phyloP scores from a whole-genome alignment of 306 rosid species.

The Aeschynomene evenia region DNA sequence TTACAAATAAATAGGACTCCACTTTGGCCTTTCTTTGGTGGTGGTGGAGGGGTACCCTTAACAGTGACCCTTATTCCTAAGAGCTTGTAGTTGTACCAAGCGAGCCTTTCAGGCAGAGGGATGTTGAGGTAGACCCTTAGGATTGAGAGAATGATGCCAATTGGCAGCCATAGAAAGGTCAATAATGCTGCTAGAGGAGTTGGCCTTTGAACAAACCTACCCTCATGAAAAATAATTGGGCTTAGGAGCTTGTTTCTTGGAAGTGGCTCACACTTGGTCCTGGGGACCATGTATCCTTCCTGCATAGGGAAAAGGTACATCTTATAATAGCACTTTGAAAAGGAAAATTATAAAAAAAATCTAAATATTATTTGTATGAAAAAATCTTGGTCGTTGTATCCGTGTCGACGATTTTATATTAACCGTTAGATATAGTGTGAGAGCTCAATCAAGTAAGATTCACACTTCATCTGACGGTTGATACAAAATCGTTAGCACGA shows the following conservation, averaged over 20 bases:
- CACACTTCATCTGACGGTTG: no score
- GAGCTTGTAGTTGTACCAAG: slow-evolving; percentile 69
- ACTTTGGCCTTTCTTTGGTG: slow-evolving; percentile 67
- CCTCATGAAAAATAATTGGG: slow-evolving; percentile 85
- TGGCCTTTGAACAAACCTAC: slow-evolving; percentile 82
- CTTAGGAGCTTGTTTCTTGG: slow-evolving; percentile 78
- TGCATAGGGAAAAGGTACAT: slow-evolving; percentile 34
- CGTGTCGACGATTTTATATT: no score
- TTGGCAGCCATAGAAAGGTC: slow-evolving; percentile 83
- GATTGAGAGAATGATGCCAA: slow-evolving; percentile 68
- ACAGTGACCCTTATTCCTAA: slow-evolving; percentile 67
- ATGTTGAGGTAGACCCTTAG: slow-evolving; percentile 75
- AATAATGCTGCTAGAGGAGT: slow-evolving; percentile 69
- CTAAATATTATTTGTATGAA: no score
- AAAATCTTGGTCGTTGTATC: not conserved
- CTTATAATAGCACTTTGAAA: not conserved
- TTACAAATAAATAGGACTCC: slow-evolving; percentile 86
- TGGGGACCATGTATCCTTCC: slow-evolving; percentile 85
- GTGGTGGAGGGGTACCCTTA: slow-evolving; percentile 82
- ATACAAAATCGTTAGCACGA: no score
- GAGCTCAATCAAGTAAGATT: no score
- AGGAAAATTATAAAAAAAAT: no score
- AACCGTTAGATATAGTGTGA: no score
- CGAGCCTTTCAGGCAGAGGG: slow-evolving; percentile 69
- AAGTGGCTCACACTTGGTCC: slow-evolving; percentile 55